Conservation (phyloP, 176 grass and related monocot species). For the Dactylis glomerata region DNA sequence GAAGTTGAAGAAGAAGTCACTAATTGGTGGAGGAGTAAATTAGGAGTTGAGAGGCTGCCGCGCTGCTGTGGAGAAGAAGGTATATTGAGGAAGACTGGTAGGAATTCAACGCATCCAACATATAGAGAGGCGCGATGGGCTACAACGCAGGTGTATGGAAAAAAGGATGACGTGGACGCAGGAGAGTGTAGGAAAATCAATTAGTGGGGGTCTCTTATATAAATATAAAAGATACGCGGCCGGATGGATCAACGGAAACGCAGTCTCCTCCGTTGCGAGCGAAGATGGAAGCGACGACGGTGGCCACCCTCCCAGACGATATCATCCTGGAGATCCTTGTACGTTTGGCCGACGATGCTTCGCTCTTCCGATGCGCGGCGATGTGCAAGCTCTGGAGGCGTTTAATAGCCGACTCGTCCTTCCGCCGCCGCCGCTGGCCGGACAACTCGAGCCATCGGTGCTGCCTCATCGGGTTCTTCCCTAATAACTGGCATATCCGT, state of each 20-base stretch:
- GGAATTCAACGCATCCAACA: no score
- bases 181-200: no score
- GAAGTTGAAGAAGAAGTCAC: no score
- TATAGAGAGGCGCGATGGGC: no score
- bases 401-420: neutral
- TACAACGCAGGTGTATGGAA: no score
- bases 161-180: no score
- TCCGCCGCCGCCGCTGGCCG: neutral
- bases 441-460: neutral
- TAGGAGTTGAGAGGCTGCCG: no score
- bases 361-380: neutral
- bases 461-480: neutral
- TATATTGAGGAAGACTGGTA: no score
- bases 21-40: no score
- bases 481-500: neutral
- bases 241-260: neutral
- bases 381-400: neutral
- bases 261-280: neutral
- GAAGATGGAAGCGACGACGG: neutral
- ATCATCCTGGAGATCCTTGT: neutral
- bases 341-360: neutral
- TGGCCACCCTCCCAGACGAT: constrained; percentile 2
- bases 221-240: no score
- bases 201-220: no score
- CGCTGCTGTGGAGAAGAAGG: no score